Conservation (phyloP, 176 grass and related monocot genomes). For the Carex pumila region DNA sequence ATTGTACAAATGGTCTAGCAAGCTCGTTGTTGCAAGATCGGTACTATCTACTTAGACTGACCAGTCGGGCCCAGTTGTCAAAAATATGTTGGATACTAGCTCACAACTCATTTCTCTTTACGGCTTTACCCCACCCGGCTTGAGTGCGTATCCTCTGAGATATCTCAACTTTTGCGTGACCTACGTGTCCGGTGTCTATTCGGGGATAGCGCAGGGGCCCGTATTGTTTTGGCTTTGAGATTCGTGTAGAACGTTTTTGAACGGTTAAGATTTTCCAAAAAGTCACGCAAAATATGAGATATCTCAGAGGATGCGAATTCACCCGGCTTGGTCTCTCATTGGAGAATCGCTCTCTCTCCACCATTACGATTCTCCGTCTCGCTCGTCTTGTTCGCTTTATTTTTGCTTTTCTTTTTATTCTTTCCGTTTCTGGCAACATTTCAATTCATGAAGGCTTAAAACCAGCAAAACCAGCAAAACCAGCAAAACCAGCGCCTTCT, state of each 20-base stretch:
- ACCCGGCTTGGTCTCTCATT: background rate
- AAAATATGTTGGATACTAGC: background rate
- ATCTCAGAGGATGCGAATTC: background rate
- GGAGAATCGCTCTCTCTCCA: background rate
- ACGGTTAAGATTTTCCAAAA: no score
- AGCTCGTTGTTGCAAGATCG: background rate
- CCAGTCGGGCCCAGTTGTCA: background rate
- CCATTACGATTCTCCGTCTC: slow-evolving; percentile 4
- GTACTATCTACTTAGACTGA: background rate
- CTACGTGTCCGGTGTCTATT: no score
- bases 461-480: background rate
- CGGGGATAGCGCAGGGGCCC: no score
- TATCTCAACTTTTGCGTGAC: no score
- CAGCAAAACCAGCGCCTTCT: background rate
- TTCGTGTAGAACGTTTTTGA: no score
- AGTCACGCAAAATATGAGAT: no score
- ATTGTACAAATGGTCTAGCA: background rate
- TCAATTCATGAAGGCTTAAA: slow-evolving; percentile 12
- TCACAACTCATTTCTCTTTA: background rate
- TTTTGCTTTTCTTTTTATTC: background rate
- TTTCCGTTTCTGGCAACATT: background rate
- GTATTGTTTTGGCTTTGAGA: no score
- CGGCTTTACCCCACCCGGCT: no score
- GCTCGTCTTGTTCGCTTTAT: background rate
- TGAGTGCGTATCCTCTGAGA: no score